Conservation (phyloP, 768 basidiomycete species). For the Termitomyces sp. region DNA sequence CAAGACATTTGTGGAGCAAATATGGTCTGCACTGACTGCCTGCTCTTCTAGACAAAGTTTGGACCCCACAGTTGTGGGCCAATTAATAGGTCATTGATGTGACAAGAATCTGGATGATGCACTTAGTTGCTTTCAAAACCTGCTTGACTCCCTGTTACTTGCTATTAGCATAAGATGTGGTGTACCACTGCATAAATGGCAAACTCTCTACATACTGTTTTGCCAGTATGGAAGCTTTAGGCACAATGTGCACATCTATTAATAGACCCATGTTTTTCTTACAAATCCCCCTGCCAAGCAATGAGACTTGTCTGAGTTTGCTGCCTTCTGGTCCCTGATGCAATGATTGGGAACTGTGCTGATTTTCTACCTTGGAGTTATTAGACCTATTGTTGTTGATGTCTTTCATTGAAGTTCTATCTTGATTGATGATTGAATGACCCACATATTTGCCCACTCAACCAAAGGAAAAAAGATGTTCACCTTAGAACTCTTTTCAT, state of each 20-base stretch:
- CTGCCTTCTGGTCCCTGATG: neutral
- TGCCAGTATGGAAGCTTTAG: neutral
- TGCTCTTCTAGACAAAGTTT: too few relatives aligned
- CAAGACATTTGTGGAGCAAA: rapidly evolving
- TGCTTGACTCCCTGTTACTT: neutral
- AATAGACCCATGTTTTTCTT: neutral
- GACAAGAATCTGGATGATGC: neutral
- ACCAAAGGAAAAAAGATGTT: neutral
- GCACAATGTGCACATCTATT: neutral
- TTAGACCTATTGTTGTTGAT: too few relatives aligned
- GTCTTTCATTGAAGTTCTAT: neutral
- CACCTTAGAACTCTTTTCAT: neutral
- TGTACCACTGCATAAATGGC: neutral
- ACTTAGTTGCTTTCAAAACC: neutral
- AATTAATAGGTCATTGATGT: neutral
- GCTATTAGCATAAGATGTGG: neutral
- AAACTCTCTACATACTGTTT: neutral
- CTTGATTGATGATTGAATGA: neutral
- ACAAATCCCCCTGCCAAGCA: neutral
- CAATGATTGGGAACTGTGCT: too few relatives aligned
- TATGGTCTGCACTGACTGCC: neutral
- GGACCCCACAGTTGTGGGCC: neutral
- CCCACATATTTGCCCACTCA: neutral
- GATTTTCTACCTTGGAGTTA: too few relatives aligned
- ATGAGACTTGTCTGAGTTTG: neutral